Percentiles rank a stretch among this genome's conserved stretches.
Conservation (phyloP, 352 stramenopile species). For the Pythium grandisporangium region DNA sequence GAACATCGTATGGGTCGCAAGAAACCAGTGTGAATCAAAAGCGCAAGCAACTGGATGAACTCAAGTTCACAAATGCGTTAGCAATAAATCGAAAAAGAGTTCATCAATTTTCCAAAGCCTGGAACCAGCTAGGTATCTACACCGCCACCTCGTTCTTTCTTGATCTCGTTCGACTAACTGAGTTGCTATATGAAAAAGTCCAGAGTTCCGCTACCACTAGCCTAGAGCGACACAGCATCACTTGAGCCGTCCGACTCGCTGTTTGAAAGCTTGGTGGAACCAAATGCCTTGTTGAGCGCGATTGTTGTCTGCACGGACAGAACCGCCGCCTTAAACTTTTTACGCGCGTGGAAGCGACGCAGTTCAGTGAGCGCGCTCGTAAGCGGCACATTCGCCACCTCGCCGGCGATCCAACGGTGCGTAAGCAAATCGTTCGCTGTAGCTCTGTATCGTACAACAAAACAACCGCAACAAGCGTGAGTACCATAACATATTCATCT, state of each 20-base stretch:
- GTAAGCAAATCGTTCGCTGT: constrained; percentile 48
- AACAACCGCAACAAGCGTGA: too few species aligned
- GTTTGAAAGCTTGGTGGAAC: constrained; percentile 1
- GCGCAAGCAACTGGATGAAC: too few species aligned
- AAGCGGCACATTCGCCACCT: constrained; percentile 66
- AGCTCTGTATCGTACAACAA: constrained; percentile 16
- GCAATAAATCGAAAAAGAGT: too few species aligned
- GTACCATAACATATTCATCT: background rate
- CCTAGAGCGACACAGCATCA: constrained; percentile 9
- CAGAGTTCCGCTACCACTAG: too few species aligned
- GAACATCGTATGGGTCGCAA: background rate
- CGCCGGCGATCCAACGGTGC: constrained; percentile 69
- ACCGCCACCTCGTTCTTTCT: too few species aligned
- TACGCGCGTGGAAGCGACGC: constrained; percentile 69
- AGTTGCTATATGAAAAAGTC: too few species aligned
- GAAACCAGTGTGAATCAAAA: background rate
- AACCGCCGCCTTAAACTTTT: constrained; percentile 80
- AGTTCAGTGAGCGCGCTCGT: constrained; percentile 69
- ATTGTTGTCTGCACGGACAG: constrained; percentile 74
- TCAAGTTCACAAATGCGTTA: too few species aligned
- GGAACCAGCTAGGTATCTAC: too few species aligned
- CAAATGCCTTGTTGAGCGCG: constrained; percentile 69
- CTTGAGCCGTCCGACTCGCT: constrained; percentile 7
- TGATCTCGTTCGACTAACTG: too few species aligned
- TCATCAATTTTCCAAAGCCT: too few species aligned